Evolutionary conservation across 495 filamentous ascomycete species (phyloP).

Genomic region (Penicillium paxilli): DNA sequence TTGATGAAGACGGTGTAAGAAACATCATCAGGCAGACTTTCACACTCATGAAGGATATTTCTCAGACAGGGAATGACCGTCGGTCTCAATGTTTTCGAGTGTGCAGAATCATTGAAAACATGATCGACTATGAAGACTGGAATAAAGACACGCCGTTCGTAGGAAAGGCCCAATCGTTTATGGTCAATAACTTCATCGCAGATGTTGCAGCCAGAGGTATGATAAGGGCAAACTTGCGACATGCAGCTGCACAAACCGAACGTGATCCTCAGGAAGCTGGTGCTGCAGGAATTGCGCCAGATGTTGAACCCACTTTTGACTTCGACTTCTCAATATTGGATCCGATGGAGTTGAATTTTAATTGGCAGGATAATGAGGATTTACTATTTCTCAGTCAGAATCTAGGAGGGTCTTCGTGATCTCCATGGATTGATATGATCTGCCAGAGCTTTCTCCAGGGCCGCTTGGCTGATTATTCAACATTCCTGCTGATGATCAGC

Average conservation of each 20-base stretch:
- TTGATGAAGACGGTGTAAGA: neutral
- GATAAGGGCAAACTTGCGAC: neutral
- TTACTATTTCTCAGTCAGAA: neutral
- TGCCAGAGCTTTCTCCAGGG: too few relatives aligned
- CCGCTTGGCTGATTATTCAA: too few relatives aligned
- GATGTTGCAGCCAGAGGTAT: conserved; percentile 6
- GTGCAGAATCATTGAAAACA: conserved; percentile 4
- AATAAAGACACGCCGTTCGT: neutral
- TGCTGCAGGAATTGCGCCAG: neutral
- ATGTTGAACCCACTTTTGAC: neutral
- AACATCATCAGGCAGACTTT: conserved; percentile 1
- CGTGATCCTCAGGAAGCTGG: neutral
- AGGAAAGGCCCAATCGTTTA: conserved; percentile 1
- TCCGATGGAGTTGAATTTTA: conserved; percentile 1
- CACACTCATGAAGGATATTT: neutral
- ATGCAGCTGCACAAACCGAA: conserved; percentile 1
- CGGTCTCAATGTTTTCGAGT: conserved; percentile 1
- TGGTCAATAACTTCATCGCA: conserved; percentile 5
- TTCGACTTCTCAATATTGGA: conserved; percentile 1
- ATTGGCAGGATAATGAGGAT: conserved; percentile 7
- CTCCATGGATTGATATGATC: too few relatives aligned
- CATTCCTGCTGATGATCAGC: too few relatives aligned
- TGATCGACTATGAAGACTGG: conserved; percentile 7
- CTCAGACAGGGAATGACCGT: conserved; percentile 2
- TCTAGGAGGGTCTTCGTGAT: neutral